Base-by-base conservation (phyloP, 2,329 filamentous ascomycete species). In the Penicillium sp. region DNA sequence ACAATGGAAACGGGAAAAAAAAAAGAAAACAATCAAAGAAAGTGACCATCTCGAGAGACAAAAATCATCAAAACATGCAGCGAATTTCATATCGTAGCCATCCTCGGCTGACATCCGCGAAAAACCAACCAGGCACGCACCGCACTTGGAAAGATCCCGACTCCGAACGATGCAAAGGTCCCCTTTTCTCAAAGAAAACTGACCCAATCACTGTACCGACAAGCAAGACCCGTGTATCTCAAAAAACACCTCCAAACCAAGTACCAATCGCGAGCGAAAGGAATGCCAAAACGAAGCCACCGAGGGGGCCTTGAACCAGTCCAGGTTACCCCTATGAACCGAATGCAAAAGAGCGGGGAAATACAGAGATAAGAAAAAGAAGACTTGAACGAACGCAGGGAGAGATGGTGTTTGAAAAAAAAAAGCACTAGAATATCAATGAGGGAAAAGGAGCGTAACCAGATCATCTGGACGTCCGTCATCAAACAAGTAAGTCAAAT, bases 131-230 rank as follows among this genome's bases (percentile, higher is more conserved):
- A 55, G 48, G 26, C 47, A 54, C 37, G 27, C 33, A 47, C 39
- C 63, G 54, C 55, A 59, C 55, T 59, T 49, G 57, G 55, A 60
- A 57, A 53, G 54, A 60, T 58, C 62, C 62, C 50, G 62, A 66
- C 64, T 64, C 64, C 64, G 52, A 65, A 60, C 51, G 58, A 66
- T 66, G 64, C 61, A 62, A 54, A 46, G 52, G 43, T 43, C 13
- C 33, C 21, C 35, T 23, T 46, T 19, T 19, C 23, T 27, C 25
- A 6, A 46, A 31, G 21, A 46, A 26, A 23, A 45, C n/a, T 16
- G 23, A 46, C 21, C 27, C 27, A 29, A 21, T 35, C 53, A 55
- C 54, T 63, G 56, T 57, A 62, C 57, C 58, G 52, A 64, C 50
- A 60, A 62, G 54, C 56, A 60, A 58, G 59, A 56, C 56, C 61